Evolutionary conservation across 2,329 filamentous ascomycete species (phyloP), one percentile per base, ranked within the genome.

Genomic region (Pseudogymnoascus sp.): DNA sequence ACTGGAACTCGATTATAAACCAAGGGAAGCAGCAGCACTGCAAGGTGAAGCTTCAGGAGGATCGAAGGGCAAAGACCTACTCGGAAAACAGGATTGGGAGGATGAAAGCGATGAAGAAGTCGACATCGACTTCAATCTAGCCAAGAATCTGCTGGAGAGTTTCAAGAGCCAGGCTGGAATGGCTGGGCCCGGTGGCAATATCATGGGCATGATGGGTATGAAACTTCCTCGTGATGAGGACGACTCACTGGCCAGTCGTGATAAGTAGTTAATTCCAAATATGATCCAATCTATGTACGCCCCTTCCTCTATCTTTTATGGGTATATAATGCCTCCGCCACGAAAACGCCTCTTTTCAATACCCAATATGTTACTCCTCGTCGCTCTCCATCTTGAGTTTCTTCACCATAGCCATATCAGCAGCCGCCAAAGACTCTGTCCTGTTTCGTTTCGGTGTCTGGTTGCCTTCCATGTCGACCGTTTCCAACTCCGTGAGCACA

Each of bases 121-220:
- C 4, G 81, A 92, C 66, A 85, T 95, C 28, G 90, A 97, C 72
- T 89, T 92, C 68, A 93, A 95, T 65, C 80, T 99, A 23, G 92
- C 90, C 16, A 91, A 89, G 74, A 97, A 97, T 70, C 79, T 99
- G 62, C 79, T 99, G 1, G 91, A 97, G 74, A 93, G 91, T 69
- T 93, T 99, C 76, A 96, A 96, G 72, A 88, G 90, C 14, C 93
- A 97, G 74, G 91, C 81, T 16, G 95, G 95, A 11, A 84, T 89
- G 79, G 81, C 91, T 33, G 95, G 95, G 0, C 95, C 95, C 0
- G 89, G 90, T 1, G 87, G 93, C 0, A 97, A 97, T 72, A 78
- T 99, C 64, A 81, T 99, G 70, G 88, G 87, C 5, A 83, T 96
- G 77, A 89, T 97, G 88, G 92, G 92, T 0, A 79, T 97, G 67